These are phyloP conservation scores for Fraxinus quadrangulata DNA, from an alignment of 257 asterid genomes.

Conservation along the genomic window DNA sequence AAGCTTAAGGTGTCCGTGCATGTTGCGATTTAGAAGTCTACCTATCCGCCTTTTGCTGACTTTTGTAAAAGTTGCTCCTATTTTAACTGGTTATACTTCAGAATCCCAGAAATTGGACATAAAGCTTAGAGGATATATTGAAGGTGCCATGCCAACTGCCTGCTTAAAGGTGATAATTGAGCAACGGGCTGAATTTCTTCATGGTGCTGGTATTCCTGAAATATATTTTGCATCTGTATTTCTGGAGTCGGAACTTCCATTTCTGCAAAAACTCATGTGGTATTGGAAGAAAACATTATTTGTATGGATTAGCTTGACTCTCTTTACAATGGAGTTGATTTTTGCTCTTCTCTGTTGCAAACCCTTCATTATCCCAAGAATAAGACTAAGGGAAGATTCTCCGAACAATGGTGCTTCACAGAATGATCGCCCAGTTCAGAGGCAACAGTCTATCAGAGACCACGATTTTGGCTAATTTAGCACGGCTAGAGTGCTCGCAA, in stretches of 20 bases:
- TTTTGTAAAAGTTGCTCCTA: slow-evolving; percentile 65
- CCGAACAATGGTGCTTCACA: slow-evolving; percentile 29
- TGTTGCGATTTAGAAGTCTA: slow-evolving; percentile 70
- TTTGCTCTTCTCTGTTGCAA: slow-evolving; percentile 73
- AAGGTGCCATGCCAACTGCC: slow-evolving; percentile 69
- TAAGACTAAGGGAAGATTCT: slow-evolving; percentile 43
- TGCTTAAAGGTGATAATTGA: slow-evolving; percentile 65
- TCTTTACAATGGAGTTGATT: slow-evolving; percentile 60
- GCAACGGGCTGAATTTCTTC: slow-evolving; percentile 71
- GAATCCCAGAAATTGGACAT: slow-evolving; percentile 72
- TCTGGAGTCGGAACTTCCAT: slow-evolving; percentile 77
- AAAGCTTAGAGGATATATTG: slow-evolving; percentile 52
- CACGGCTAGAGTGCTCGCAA: background rate
- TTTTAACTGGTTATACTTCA: slow-evolving; percentile 65
- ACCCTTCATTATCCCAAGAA: slow-evolving; percentile 63
- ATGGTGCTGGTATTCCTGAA: slow-evolving; percentile 81
- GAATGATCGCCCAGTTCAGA: slow-evolving; percentile 24
- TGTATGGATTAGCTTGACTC: slow-evolving; percentile 73
- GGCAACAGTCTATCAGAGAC: slow-evolving; percentile 16
- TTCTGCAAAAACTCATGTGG: slow-evolving; percentile 60
- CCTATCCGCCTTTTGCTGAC: slow-evolving; percentile 70
- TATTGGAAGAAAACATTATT: slow-evolving; percentile 77
- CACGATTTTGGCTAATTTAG: background rate
- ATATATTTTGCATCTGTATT: slow-evolving; percentile 61
- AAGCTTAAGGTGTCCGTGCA: slow-evolving; percentile 66